These are phyloP conservation scores for Rugosomyces carneus DNA, from an alignment of 1,284 basidiomycete species.

Conservation along the genomic window DNA sequence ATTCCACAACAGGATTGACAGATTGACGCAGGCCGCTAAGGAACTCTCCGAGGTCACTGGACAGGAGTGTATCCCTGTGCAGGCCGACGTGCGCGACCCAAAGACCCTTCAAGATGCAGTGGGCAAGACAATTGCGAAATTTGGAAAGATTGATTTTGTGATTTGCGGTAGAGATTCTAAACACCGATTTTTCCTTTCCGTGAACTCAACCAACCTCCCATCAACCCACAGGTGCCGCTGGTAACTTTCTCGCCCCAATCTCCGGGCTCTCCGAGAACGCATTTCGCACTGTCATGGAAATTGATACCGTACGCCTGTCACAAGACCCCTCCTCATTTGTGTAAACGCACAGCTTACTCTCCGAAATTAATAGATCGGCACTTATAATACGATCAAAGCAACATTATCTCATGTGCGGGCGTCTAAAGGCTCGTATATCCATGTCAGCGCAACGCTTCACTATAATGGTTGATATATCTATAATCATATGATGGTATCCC, in stretches of 20 bases:
- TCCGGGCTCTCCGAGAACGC: constrained; percentile 79
- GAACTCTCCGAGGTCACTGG: constrained; percentile 72
- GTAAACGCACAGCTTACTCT: constrained; percentile 1
- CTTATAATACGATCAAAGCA: constrained; percentile 10
- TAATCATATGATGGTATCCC: not conserved
- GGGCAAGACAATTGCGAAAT: constrained; percentile 65
- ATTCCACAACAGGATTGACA: constrained; percentile 57
- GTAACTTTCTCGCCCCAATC: constrained; percentile 86
- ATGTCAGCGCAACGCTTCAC: constrained; percentile 89
- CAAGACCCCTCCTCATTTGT: no score
- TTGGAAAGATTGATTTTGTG: constrained; percentile 91
- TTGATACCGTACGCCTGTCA: constrained; percentile 67
- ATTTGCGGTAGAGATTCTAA: constrained; percentile 69
- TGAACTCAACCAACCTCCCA: not conserved
- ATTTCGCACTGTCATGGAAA: constrained; percentile 91
- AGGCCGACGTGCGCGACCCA: constrained; percentile 82
- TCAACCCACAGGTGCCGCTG: constrained; percentile 70
- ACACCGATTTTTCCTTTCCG: not conserved
- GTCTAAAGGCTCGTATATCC: constrained; percentile 80
- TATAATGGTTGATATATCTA: constrained; percentile 54
- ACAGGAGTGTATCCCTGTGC: constrained; percentile 62
- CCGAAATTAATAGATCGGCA: constrained; percentile 4
- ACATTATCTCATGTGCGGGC: constrained; percentile 48
- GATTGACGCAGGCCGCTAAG: constrained; percentile 66
- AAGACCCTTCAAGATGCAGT: constrained; percentile 75